Conservation (phyloP, 331 rosid species). For the Spiraea crenata region DNA sequence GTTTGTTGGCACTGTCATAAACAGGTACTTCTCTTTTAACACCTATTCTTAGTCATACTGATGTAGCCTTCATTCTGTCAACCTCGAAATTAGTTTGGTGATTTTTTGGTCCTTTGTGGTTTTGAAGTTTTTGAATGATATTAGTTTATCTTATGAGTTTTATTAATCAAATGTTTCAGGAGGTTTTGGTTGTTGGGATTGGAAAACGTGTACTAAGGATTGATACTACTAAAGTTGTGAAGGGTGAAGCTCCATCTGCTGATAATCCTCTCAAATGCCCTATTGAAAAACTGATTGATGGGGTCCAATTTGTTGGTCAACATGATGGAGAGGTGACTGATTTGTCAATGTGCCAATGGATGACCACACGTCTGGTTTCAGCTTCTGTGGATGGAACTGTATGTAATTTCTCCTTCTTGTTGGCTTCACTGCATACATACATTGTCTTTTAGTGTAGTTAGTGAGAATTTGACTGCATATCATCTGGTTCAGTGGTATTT, state of each 20-base stretch:
- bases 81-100: background rate
- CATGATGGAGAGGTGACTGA: constrained; percentile 96
- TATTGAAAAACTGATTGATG: constrained; percentile 82
- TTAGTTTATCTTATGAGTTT: constrained; percentile 5
- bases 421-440: background rate
- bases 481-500: background rate
- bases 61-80: constrained; percentile 1
- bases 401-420: constrained; percentile 28
- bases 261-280: constrained; percentile 79
- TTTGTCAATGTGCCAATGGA: constrained; percentile 99
- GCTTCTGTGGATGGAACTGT: constrained; percentile 97
- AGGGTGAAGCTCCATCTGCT: constrained; percentile 62
- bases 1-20: constrained; percentile 99
- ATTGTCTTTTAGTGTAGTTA: background rate
- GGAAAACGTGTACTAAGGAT: constrained; percentile 80
- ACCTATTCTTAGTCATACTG: constrained; percentile 7
- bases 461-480: background rate
- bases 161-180: constrained; percentile 50
- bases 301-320: constrained; percentile 88
- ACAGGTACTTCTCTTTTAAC: constrained; percentile 51
- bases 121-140: constrained; percentile 7
- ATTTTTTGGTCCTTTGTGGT: background rate
- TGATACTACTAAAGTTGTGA: constrained; percentile 90
- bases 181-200: constrained; percentile 87
- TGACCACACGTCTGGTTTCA: constrained; percentile 93